Conservation (phyloP, 768 basidiomycete genomes). For the Amanita brunnescens region DNA sequence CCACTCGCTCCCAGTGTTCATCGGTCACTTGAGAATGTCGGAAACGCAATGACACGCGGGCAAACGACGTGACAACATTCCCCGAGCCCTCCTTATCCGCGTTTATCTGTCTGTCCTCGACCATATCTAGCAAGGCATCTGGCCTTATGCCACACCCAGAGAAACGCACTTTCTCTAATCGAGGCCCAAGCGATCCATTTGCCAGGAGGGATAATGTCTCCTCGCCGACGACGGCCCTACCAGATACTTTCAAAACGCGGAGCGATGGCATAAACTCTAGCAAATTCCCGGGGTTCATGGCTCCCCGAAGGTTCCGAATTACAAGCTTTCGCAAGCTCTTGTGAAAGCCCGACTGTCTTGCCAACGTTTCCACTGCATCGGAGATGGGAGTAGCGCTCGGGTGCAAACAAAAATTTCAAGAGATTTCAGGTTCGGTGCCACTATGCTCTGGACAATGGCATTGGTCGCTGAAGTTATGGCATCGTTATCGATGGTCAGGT, state of each 20-base stretch:
- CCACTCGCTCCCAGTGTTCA: not conserved
- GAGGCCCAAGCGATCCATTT: not conserved
- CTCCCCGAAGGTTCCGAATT: not conserved
- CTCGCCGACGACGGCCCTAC: no score
- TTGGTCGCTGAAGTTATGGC: not conserved
- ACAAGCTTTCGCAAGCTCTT: not conserved
- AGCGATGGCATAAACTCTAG: not conserved
- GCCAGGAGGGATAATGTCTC: not conserved
- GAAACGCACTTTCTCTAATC: not conserved
- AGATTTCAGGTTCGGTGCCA: not conserved
- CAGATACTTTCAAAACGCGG: not conserved
- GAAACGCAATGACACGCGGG: not conserved
- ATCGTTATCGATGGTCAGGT: not conserved
- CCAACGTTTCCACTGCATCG: not conserved
- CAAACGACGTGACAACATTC: not conserved
- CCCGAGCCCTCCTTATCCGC: not conserved
- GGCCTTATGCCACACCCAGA: not conserved
- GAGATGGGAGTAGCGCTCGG: not conserved
- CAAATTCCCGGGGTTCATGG: not conserved
- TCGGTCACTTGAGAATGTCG: not conserved
- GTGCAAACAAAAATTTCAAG: not conserved
- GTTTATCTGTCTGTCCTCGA: not conserved
- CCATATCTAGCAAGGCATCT: not conserved
- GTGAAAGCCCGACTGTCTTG: not conserved
- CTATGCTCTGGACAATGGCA: not conserved